phyloP scores from a whole-genome alignment of 345 rosid species.

The Kernera saxatilis region DNA sequence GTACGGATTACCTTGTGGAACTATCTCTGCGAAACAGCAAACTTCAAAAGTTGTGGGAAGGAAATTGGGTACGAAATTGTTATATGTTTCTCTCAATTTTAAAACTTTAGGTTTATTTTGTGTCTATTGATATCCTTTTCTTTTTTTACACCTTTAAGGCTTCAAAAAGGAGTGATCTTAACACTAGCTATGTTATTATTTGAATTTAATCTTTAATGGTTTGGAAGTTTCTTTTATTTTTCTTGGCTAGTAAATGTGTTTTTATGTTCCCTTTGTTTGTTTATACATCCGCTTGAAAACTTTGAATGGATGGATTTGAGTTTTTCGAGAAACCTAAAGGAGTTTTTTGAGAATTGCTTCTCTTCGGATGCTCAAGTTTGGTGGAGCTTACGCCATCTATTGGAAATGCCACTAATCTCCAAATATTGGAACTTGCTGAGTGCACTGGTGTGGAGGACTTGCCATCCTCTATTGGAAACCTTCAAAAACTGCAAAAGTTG shows the following conservation, averaged over 20 bases:
- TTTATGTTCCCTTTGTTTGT: too few species aligned
- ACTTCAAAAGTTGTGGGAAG: slow-evolving; percentile 12
- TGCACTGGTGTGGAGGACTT: neutral
- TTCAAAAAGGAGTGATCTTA: too few species aligned
- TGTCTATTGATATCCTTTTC: too few species aligned
- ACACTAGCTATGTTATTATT: too few species aligned
- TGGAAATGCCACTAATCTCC: neutral
- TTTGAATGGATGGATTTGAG: neutral
- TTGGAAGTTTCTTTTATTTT: too few species aligned
- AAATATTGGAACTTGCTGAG: fast-evolving
- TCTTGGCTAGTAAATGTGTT: too few species aligned
- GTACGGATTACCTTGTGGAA: neutral
- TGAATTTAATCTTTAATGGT: too few species aligned
- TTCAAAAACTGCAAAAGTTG: fast-evolving
- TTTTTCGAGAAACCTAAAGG: neutral
- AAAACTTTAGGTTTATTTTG: neutral
- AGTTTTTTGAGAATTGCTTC: neutral
- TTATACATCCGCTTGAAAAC: neutral
- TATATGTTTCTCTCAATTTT: too few species aligned
- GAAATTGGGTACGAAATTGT: neutral
- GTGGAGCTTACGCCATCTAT: neutral
- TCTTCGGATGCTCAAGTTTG: neutral
- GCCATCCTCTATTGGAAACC: neutral
- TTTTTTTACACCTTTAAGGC: too few species aligned
- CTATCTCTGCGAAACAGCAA: neutral